Evolutionary conservation across 1,284 basidiomycete species (phyloP).

Genomic region (Xanthoconium separans): DNA sequence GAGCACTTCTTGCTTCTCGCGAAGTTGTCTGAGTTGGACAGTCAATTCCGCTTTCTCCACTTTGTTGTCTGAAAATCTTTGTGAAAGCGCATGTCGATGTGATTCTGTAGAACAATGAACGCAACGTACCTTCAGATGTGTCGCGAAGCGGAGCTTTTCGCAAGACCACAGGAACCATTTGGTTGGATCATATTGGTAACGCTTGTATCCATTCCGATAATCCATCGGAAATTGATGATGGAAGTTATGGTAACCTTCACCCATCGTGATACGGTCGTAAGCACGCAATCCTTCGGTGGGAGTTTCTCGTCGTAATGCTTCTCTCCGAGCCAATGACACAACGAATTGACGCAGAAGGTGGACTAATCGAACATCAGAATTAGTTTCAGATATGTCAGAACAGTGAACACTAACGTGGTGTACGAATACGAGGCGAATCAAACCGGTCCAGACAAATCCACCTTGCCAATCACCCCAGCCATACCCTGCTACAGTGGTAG

Average conservation of each 20-base stretch:
- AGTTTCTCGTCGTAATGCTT: conserved; percentile 91
- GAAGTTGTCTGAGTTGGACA: conserved; percentile 83
- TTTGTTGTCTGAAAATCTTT: conserved; percentile 86
- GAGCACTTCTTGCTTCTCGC: conserved; percentile 65
- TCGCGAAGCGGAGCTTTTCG: conserved; percentile 68
- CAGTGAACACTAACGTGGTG: conserved; percentile 65
- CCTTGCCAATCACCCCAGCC: conserved; percentile 81
- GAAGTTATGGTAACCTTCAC: conserved; percentile 97
- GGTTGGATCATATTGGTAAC: conserved; percentile 85
- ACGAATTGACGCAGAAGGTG: conserved; percentile 91
- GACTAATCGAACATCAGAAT: conserved; percentile 45
- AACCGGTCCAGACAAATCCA: conserved; percentile 80
- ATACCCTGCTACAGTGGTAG: conserved; percentile 71
- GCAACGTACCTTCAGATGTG: conserved; percentile 66
- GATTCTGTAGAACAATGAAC: background rate
- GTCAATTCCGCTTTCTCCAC: conserved; percentile 86
- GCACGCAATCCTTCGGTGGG: conserved; percentile 78
- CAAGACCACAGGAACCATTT: conserved; percentile 85
- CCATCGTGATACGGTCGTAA: conserved; percentile 87
- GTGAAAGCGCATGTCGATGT: background rate
- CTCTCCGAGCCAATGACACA: conserved; percentile 90
- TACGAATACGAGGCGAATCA: conserved; percentile 76
- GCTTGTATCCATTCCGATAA: conserved; percentile 87
- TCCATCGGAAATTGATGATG: conserved; percentile 92
- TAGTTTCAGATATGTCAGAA: background rate